A percentile compares a stretch with the other conserved stretches of the same genome.
Conservation (phyloP, 2,329 filamentous ascomycete genomes). For the Aurifilum marmelostoma region DNA sequence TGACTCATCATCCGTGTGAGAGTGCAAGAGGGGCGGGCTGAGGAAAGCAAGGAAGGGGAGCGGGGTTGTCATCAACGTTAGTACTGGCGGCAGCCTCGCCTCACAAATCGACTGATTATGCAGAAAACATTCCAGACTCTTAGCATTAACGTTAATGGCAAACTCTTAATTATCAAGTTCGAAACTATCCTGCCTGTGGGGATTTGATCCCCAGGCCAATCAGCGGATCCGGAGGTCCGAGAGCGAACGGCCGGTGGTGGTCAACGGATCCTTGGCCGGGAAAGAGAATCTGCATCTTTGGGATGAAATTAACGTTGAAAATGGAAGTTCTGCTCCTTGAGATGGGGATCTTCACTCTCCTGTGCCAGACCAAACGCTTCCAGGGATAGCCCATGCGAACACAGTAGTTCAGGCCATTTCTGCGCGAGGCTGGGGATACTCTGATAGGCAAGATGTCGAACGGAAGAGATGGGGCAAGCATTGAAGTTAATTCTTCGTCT, state of each 20-base stretch:
- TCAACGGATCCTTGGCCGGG: not conserved
- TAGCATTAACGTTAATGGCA: not conserved
- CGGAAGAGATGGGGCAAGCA: not conserved
- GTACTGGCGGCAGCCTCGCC: not conserved
- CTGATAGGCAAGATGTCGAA: too few species aligned
- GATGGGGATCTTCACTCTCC: not conserved
- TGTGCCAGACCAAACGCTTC: too few species aligned
- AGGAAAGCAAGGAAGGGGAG: not conserved
- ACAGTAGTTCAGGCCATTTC: too few species aligned
- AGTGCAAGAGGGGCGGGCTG: not conserved
- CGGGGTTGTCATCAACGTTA: too few species aligned
- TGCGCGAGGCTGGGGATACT: not conserved
- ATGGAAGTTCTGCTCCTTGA: not conserved
- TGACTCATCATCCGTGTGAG: slow-evolving; percentile 2
- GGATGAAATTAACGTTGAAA: not conserved
- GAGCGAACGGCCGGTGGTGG: not conserved
- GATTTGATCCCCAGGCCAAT: not conserved
- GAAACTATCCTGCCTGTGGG: not conserved
- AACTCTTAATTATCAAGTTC: not conserved
- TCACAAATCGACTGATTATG: too few species aligned
- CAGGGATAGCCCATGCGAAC: too few species aligned
- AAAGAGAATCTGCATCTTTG: not conserved
- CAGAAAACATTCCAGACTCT: not conserved
- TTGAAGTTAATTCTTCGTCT: too few species aligned
- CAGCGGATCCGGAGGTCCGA: not conserved